phyloP scores from a whole-genome alignment of 768 basidiomycete genomes.

The Auriscalpium vulgare region DNA sequence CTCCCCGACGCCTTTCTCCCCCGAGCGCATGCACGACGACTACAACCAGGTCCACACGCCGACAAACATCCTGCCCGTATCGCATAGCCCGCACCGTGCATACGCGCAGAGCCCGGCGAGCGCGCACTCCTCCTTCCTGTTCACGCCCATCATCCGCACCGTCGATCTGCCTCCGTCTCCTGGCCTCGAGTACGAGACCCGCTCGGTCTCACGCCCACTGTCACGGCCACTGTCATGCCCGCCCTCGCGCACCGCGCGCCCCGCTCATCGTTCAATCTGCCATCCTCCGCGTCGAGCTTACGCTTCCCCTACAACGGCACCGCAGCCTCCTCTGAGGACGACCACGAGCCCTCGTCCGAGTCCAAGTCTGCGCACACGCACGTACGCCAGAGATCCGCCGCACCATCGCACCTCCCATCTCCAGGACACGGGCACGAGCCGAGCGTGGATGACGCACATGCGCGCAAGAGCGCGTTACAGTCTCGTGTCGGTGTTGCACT shows the following conservation, averaged over 20 bases:
- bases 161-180: not conserved
- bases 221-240: not conserved
- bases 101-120: too few species aligned
- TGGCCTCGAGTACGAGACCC: not conserved
- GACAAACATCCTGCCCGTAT: too few species aligned
- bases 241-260: not conserved
- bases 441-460: slow-evolving; percentile 4
- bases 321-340: not conserved
- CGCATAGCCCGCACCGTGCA: too few species aligned
- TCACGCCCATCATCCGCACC: too few species aligned
- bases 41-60: too few species aligned
- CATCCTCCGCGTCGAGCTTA: not conserved
- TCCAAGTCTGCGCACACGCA: not conserved
- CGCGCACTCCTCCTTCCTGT: too few species aligned
- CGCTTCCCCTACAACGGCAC: not conserved
- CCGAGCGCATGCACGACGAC: too few species aligned
- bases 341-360: not conserved
- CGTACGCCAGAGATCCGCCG: not conserved
- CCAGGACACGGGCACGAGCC: not conserved
- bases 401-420: not conserved
- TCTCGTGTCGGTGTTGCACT: slow-evolving; percentile 8
- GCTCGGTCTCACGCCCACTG: slow-evolving; percentile 1
- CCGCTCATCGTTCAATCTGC: too few species aligned
- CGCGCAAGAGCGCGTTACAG: slow-evolving; percentile 4
- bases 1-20: too few species aligned